phyloP scores from a whole-genome alignment of 371 early-diverging fungal species.

The Entomophthora muscae region DNA sequence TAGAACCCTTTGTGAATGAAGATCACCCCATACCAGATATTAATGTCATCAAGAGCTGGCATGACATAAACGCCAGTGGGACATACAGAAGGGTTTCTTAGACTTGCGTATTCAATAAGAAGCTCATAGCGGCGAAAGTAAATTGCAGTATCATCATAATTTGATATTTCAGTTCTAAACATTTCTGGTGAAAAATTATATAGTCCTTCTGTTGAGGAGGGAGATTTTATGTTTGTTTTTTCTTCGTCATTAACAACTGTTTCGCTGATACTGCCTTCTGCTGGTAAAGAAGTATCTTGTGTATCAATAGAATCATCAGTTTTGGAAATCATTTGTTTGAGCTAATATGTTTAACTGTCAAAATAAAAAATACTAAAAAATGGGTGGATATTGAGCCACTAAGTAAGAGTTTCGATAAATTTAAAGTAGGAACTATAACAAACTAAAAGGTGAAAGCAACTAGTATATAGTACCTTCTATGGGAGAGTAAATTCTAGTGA shows the following conservation, averaged over 20 bases:
- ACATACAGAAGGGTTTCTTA: constrained; percentile 55
- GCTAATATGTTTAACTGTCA: no score
- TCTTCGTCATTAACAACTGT: background rate
- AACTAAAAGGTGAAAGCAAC: no score
- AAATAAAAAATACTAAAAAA: no score
- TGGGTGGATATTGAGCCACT: no score
- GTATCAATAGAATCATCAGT: no score
- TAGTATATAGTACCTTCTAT: no score
- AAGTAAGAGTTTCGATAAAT: no score
- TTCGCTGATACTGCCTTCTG: no score
- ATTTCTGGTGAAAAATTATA: background rate
- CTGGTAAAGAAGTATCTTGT: no score
- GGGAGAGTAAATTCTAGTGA: no score
- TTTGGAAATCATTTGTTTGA: no score
- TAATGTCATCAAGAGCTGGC: constrained; percentile 56
- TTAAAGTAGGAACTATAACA: no score
- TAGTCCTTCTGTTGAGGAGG: background rate
- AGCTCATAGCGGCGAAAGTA: constrained; percentile 25
- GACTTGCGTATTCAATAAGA: constrained; percentile 45
- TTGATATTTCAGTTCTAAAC: background rate
- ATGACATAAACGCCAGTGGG: constrained; percentile 74
- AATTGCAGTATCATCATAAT: background rate
- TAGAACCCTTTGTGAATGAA: constrained; percentile 82
- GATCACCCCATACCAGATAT: constrained; percentile 72
- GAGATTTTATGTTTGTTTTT: background rate